phyloP scores from a whole-genome alignment of 2,329 filamentous ascomycete species.

The Penicillium sp. region DNA sequence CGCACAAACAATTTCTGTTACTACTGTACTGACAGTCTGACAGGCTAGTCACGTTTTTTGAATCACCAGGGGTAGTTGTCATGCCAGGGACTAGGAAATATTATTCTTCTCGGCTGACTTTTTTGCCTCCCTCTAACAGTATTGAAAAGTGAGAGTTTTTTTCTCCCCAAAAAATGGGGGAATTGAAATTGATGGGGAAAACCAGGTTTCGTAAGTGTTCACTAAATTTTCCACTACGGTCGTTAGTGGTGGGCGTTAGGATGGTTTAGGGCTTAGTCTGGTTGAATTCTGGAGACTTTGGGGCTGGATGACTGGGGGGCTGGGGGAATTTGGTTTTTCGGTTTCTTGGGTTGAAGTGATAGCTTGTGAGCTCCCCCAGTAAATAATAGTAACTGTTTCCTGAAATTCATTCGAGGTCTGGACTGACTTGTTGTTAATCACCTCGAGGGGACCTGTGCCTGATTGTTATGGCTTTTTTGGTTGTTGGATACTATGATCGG shows the following conservation, averaged over 20 bases:
- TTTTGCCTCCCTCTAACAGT: not conserved
- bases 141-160: not conserved
- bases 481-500: not conserved
- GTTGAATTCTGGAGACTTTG: not conserved
- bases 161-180: not conserved
- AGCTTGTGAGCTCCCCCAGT: not conserved
- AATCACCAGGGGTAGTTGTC: constrained; percentile 16
- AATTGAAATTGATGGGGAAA: not conserved
- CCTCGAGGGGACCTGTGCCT: not conserved
- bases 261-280: not conserved
- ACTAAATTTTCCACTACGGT: not conserved
- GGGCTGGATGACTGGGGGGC: not conserved
- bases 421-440: not conserved
- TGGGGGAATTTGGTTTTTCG: not conserved
- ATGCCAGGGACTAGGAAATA: constrained; percentile 17
- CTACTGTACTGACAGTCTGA: not conserved
- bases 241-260: constrained; percentile 2
- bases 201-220: not conserved
- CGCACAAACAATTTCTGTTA: not conserved
- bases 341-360: not conserved
- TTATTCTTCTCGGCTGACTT: not conserved
- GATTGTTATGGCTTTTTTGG: not conserved
- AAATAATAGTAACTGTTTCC: too few species aligned
- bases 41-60: not conserved
- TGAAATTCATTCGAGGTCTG: not conserved